Conservation (phyloP, 495 filamentous ascomycete genomes). For the Hypoxylon fuscum region DNA sequence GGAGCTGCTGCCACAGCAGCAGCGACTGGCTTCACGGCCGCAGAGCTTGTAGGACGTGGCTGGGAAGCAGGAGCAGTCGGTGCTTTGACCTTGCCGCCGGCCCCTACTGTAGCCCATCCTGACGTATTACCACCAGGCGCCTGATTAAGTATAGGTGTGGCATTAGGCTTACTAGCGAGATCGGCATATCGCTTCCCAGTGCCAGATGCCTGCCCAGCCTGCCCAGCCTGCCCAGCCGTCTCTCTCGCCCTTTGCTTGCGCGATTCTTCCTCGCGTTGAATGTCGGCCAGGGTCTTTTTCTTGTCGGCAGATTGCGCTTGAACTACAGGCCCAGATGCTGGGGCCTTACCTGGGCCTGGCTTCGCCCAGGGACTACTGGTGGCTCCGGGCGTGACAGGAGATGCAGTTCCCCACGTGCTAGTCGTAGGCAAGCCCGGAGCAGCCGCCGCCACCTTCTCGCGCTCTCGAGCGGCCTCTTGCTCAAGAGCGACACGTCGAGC, state of each 20-base stretch:
- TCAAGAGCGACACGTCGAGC: constrained; percentile 80
- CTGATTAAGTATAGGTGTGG: constrained; percentile 17
- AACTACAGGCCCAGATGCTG: constrained; percentile 42
- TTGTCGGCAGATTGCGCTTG: constrained; percentile 56
- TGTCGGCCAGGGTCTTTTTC: constrained; percentile 94
- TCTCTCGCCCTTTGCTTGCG: constrained; percentile 81
- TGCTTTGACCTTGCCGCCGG: constrained; percentile 87
- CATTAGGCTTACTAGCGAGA: constrained; percentile 78
- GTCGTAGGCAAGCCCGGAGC: constrained; percentile 84
- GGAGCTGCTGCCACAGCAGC: constrained; percentile 12
- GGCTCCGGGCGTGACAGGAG: constrained; percentile 61
- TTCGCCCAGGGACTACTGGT: constrained; percentile 69
- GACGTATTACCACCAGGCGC: constrained; percentile 41
- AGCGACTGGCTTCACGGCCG: constrained; percentile 46
- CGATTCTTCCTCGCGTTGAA: constrained; percentile 94
- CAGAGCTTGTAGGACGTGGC: constrained; percentile 65
- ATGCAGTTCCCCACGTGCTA: constrained; percentile 89
- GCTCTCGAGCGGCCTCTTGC: constrained; percentile 74
- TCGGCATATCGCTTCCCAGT: constrained; percentile 92
- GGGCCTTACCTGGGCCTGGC: constrained; percentile 58
- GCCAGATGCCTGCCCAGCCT: constrained; percentile 60
- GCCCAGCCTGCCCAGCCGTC: constrained; percentile 57
- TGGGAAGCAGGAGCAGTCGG: constrained; percentile 66
- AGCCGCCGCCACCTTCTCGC: constrained; percentile 69
- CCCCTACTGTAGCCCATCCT: constrained; percentile 97